A percentile compares a stretch with the other conserved stretches of the same genome.
Evolutionary conservation across 495 filamentous ascomycete species (phyloP).

Genomic region (Lasiosphaeris hirsuta): DNA sequence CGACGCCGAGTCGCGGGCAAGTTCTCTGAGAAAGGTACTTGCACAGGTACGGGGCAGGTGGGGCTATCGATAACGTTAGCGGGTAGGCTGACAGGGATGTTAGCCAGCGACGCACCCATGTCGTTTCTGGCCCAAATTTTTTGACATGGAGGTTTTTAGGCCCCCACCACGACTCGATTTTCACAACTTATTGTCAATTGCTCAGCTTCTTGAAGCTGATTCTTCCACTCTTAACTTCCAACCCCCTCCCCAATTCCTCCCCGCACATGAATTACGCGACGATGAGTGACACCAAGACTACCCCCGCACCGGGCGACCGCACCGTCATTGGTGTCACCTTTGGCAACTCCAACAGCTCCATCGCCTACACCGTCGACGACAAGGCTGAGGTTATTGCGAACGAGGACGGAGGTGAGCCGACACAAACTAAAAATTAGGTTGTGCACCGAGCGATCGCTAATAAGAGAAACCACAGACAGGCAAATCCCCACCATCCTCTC

Average conservation of each 20-base stretch:
- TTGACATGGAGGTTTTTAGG: constrained; percentile 21
- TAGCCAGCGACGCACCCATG: neutral
- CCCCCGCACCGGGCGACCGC: constrained; percentile 54
- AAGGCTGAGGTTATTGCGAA: constrained; percentile 98
- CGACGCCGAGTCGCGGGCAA: too few species aligned
- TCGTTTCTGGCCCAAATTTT: constrained; percentile 17
- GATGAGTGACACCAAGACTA: constrained; percentile 42
- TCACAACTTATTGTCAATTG: constrained; percentile 9
- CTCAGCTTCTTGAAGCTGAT: constrained; percentile 1
- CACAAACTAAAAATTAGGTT: too few species aligned
- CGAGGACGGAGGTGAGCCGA: constrained; percentile 83
- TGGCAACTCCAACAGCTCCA: constrained; percentile 96
- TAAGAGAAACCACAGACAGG: constrained; percentile 59
- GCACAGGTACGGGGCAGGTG: too few species aligned
- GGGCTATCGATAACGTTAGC: neutral
- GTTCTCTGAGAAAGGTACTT: too few species aligned
- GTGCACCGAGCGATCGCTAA: neutral
- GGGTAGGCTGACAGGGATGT: constrained; percentile 1
- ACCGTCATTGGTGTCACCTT: constrained; percentile 94
- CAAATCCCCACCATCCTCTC: constrained; percentile 94
- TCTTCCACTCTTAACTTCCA: neutral
- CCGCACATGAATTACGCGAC: constrained; percentile 5
- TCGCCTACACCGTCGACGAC: constrained; percentile 86
- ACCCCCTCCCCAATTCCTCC: neutral
- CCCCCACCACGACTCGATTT: constrained; percentile 18